Conservation (phyloP, 164 flowering plant genomes). For the Berberis thunbergii region DNA sequence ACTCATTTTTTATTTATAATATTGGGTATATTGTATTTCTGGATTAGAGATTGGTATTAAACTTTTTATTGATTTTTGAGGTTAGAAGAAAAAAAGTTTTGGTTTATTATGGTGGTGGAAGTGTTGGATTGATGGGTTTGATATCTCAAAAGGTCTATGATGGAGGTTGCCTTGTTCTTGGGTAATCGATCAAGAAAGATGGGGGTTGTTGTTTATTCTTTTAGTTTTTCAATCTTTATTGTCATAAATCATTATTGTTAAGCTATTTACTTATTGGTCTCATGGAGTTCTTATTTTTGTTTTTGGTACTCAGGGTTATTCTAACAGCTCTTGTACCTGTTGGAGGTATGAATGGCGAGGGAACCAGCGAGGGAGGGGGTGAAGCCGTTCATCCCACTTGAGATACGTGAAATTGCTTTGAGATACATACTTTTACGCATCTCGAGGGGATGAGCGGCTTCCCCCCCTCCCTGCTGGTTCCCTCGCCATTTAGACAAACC, state of each 20-base stretch:
- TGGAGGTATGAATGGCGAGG: too few relatives aligned
- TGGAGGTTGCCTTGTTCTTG: conserved; percentile 89
- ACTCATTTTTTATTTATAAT: neutral
- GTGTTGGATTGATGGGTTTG: conserved; percentile 92
- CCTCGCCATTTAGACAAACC: too few relatives aligned
- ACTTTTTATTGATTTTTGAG: conserved; percentile 17
- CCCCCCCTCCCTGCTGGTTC: too few relatives aligned
- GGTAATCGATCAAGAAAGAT: conserved; percentile 39
- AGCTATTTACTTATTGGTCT: neutral
- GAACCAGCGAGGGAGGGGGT: too few relatives aligned
- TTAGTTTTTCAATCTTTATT: neutral
- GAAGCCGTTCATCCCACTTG: too few relatives aligned
- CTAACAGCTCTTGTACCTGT: too few relatives aligned
- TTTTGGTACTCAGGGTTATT: conserved; percentile 43
- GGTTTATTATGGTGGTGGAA: conserved; percentile 98
- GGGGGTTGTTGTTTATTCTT: neutral
- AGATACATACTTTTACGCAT: too few relatives aligned
- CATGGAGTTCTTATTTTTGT: conserved; percentile 3
- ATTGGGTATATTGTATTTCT: neutral
- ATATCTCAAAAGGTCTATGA: conserved; percentile 57
- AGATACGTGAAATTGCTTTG: too few relatives aligned
- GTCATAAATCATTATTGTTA: too few relatives aligned
- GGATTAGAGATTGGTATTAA: neutral
- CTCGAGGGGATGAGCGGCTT: too few relatives aligned
- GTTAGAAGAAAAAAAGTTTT: conserved; percentile 74